Base-by-base conservation (phyloP, 2,329 filamentous ascomycete species). In the Ophiostoma sp. region DNA sequence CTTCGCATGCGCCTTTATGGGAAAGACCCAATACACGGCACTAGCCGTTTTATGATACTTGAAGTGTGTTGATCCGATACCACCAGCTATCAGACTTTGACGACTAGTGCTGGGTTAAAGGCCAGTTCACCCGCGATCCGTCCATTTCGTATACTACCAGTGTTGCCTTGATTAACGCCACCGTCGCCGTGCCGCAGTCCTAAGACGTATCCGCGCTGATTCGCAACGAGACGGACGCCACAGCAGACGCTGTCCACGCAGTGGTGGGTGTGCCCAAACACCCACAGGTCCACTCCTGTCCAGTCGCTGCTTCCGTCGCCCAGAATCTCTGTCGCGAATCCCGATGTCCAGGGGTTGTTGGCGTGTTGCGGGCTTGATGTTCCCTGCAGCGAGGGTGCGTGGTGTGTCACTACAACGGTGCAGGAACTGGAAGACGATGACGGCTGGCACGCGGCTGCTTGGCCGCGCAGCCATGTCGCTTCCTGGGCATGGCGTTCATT, bases 321-420 rank as follows among this genome's bases (percentile, higher is more conserved):
- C 31, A 71, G 69, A 2, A 86, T 72, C 69, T 87, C 83, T 0
- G 85, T 87, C 4, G 81, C 83, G 75, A 87, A 89, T 0, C 82
- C 85, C 8, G 79, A 79, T 2, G 77, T 79, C 79, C 82, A 83
- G 0, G 82, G 80, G 31, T 80, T 84, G 20, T 79, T 76, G 2
- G 78, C 74, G 67, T 89, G 78, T 72, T 83, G 79, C 0, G 85
- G 85, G 1, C 79, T 79, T 0, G 85, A 83, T 1, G 84, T 83
- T 7, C 80, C 80, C 64, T 80, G 72, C 0, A 84, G 73, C n/a
- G 79, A 83, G 1, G 86, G 86, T 1, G 86, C 85, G 74, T 89
- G 86, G 69, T 88, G 85, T 0, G 85, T 88, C 0, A 83, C 35
- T 36, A 36, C 35, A 8, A 36, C 35, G 35, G 35, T 36, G 35